Evolutionary conservation across 1,284 basidiomycete species (phyloP), one percentile per base, ranked within the genome.

Genomic region (Cutaneotrichosporon spelunceum): DNA sequence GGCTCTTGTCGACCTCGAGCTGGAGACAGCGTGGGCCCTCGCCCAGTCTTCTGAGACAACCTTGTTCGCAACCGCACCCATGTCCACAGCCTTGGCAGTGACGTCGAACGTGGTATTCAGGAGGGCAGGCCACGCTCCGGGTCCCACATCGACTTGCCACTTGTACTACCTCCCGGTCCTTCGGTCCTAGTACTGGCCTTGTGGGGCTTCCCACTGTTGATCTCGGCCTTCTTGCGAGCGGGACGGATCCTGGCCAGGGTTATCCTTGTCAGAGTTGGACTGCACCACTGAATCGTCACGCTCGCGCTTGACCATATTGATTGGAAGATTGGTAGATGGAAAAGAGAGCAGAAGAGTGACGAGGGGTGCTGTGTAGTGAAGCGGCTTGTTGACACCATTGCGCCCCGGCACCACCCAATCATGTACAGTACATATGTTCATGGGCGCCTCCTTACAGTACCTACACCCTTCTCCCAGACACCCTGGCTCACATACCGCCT

Each of bases 121-220:
- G 29, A 61, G 55, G 21, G 16, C 27, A 13, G 23, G 49, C 49
- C 30, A 26, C 30, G 42, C 13, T 56, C 60, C 8, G 27, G 30
- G 2, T 55, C 55, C 60, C 60, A 61, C 30, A 23, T 36, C 30
- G 50, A 58, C 39, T 68, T 67, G 44, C 48, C 48, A 14, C 66
- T 57, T 9, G 16, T 45, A 23, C 57, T 3, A 8, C 39, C 39
- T 14, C 39, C 39, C 16, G 14, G 19, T 2, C 19, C 39, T 7
- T 6, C 39, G 39, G 19, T 42, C 19, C 8, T 33, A 33, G 30
- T 53, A 23, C 66, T 59, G 9, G 50, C 14, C 33, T 33, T 53
- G 50, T 26, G 48, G 16, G 10, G 11, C 21, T 47, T 47, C 39
- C n/a, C 39, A 16, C n/a, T 42, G 19, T 42, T n/a, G 39, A n/a